Conservation (phyloP, 2,329 filamentous ascomycete genomes). For the Aspergillus piperis region DNA sequence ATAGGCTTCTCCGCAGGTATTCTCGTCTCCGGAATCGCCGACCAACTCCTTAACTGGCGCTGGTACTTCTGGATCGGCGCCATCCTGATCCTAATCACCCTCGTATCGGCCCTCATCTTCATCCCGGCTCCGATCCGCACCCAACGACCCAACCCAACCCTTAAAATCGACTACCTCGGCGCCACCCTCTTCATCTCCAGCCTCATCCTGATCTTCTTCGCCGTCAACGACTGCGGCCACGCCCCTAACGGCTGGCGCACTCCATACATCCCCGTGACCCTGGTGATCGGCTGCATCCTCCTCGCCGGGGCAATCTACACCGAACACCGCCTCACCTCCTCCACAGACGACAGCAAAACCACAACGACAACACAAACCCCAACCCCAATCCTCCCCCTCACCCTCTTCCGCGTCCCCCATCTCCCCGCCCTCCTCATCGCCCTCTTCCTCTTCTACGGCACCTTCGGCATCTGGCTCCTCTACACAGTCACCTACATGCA, state of each 20-base stretch:
- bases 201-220: slow-evolving; percentile 70
- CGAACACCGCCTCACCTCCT: too few species aligned
- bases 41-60: slow-evolving; percentile 58
- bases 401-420: slow-evolving; percentile 68
- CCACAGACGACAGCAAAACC: too few species aligned
- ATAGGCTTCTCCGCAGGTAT: slow-evolving; percentile 59
- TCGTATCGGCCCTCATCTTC: slow-evolving; percentile 46
- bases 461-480: slow-evolving; percentile 67
- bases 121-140: slow-evolving; percentile 34
- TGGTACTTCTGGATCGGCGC: slow-evolving; percentile 71
- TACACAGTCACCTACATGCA: slow-evolving; percentile 70
- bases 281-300: slow-evolving; percentile 66
- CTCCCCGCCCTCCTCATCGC: slow-evolving; percentile 65
- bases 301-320: too few species aligned
- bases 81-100: slow-evolving; percentile 43
- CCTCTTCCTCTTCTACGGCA: slow-evolving; percentile 68
- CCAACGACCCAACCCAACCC: slow-evolving; percentile 15
- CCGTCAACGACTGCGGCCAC: slow-evolving; percentile 71
- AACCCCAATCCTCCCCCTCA: slow-evolving; percentile 60
- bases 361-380: too few species aligned
- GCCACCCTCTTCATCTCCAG: slow-evolving; percentile 63
- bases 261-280: slow-evolving; percentile 68
- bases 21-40: slow-evolving; percentile 63
- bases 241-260: slow-evolving; percentile 71
- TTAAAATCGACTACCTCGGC: slow-evolving; percentile 70